Percentiles rank a stretch among this genome's conserved stretches.
phyloP scores from a whole-genome alignment of 352 stramenopile species.

The Peronosclerospora sorghi region DNA sequence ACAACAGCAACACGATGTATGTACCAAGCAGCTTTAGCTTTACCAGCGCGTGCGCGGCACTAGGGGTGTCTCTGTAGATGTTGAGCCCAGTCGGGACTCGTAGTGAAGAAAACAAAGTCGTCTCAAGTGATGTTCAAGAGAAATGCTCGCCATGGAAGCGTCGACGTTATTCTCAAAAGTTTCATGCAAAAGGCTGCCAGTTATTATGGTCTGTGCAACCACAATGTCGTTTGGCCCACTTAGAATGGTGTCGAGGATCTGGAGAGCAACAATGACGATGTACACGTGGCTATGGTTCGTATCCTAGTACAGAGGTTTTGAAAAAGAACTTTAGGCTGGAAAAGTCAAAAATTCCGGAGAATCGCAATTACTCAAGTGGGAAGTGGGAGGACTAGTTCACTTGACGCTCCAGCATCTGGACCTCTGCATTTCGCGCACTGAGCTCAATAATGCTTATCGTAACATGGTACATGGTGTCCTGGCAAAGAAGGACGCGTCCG shows the following conservation, averaged over 20 bases:
- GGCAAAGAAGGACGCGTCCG: slow-evolving; percentile 88
- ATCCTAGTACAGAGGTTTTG: slow-evolving; percentile 64
- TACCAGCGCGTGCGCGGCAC: slow-evolving; percentile 60
- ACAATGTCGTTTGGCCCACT: slow-evolving; percentile 92
- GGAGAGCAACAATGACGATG: slow-evolving; percentile 37
- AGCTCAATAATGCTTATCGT: slow-evolving; percentile 93
- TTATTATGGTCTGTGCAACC: slow-evolving; percentile 87
- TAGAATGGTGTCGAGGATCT: slow-evolving; percentile 91
- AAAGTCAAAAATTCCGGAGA: slow-evolving; percentile 70
- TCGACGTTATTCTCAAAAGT: slow-evolving; percentile 74
- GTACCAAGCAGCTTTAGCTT: slow-evolving; percentile 58
- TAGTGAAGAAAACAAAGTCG: slow-evolving; percentile 76
- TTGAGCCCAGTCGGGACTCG: slow-evolving; percentile 78
- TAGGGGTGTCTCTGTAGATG: slow-evolving; percentile 60
- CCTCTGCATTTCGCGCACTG: slow-evolving; percentile 84
- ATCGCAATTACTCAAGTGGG: slow-evolving; percentile 87
- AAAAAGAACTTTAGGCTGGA: slow-evolving; percentile 47
- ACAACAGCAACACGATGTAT: slow-evolving; percentile 72
- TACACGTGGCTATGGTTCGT: slow-evolving; percentile 66
- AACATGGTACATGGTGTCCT: slow-evolving; percentile 93
- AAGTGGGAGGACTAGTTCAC: slow-evolving; percentile 69
- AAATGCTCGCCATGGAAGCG: slow-evolving; percentile 78
- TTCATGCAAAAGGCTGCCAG: slow-evolving; percentile 73
- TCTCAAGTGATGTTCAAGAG: slow-evolving; percentile 32
- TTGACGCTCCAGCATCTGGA: slow-evolving; percentile 80